These are phyloP conservation scores for Olyra latifolia DNA, from an alignment of 176 grass and related monocot species.

Conservation along the genomic window DNA sequence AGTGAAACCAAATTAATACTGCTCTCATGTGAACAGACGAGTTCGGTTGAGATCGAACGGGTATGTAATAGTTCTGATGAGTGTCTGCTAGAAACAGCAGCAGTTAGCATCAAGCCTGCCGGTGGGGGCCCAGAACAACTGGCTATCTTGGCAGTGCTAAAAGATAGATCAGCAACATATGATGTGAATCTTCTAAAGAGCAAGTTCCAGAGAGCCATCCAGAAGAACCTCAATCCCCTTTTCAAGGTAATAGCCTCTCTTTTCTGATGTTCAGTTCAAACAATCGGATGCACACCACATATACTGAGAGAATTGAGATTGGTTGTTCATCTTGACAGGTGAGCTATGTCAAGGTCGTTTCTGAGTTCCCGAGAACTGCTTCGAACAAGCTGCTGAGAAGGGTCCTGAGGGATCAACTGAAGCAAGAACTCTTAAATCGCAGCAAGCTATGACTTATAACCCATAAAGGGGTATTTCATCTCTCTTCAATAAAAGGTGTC, in stretches of 20 bases:
- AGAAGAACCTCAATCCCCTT: conserved; percentile 87
- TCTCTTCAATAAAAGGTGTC: neutral
- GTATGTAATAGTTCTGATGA: conserved; percentile 81
- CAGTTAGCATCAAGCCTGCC: conserved; percentile 64
- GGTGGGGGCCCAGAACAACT: conserved; percentile 79
- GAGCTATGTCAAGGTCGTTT: conserved; percentile 81
- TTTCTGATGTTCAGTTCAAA: neutral
- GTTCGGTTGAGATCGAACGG: conserved; percentile 91
- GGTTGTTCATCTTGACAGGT: conserved; percentile 47
- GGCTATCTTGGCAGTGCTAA: conserved; percentile 74
- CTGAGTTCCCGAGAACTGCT: conserved; percentile 84
- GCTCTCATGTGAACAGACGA: conserved; percentile 59
- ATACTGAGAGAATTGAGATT: neutral
- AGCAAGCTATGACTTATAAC: conserved; percentile 71
- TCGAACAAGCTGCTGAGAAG: conserved; percentile 92
- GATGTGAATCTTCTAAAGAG: conserved; percentile 52
- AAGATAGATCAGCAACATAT: conserved; percentile 40
- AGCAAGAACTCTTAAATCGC: conserved; percentile 43
- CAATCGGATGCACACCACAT: neutral
- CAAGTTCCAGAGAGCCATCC: conserved; percentile 86
- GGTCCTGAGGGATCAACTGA: conserved; percentile 75
- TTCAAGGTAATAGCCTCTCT: conserved; percentile 66
- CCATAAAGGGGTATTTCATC: neutral
- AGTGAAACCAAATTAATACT: conserved; percentile 8
- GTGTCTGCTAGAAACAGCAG: conserved; percentile 79